Conservation (phyloP, 352 stramenopile genomes). For the Globisporangium mamillatum region DNA sequence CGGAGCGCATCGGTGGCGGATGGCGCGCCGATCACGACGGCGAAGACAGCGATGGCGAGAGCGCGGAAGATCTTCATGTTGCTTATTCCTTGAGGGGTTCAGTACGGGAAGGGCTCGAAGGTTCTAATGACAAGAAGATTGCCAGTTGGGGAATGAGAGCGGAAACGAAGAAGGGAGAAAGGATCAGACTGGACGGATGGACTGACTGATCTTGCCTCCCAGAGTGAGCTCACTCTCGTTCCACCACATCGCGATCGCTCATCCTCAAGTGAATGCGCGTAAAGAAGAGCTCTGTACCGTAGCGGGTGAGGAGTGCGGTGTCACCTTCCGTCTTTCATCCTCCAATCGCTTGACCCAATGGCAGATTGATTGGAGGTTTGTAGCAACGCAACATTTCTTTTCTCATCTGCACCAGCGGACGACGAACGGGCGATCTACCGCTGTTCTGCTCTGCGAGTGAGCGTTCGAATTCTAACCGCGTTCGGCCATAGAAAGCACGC, state of each 20-base stretch:
- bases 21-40: constrained; percentile 16
- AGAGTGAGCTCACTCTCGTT: background rate
- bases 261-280: background rate
- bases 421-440: background rate
- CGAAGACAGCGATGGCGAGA: constrained; percentile 24
- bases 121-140: constrained; percentile 11
- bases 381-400: background rate
- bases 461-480: background rate
- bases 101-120: background rate
- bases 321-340: constrained; percentile 4
- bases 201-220: background rate
- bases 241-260: background rate
- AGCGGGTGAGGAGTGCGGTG: background rate
- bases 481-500: constrained; percentile 1
- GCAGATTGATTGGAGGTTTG: background rate
- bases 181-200: background rate
- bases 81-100: too few species aligned
- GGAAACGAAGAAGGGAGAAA: background rate
- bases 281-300: constrained; percentile 1
- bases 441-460: background rate
- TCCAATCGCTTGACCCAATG: background rate
- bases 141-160: constrained; percentile 25
- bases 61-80: constrained; percentile 34
- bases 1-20: constrained; percentile 15
- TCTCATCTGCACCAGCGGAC: background rate